A percentile compares a stretch with the other conserved stretches of the same genome.
Evolutionary conservation across 2,329 filamentous ascomycete genomes (phyloP).

Genomic region (Colletotrichum lentis): DNA sequence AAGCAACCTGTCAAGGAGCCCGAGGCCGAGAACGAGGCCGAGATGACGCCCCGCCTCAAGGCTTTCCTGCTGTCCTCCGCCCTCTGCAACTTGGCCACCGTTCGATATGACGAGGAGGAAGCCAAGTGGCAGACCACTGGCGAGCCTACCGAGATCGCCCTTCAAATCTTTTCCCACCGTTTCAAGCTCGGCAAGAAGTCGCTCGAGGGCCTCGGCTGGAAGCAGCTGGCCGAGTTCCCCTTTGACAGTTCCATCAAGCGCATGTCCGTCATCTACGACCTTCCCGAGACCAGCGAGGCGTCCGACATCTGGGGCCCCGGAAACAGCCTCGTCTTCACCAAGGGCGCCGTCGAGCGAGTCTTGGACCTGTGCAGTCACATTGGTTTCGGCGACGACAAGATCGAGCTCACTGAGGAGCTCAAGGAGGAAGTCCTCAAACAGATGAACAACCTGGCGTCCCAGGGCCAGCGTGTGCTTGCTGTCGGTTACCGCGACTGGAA

Average conservation of each 20-base stretch:
- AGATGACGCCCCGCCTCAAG: slow-evolving; percentile 59
- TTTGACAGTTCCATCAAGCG: slow-evolving; percentile 82
- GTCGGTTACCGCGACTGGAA: slow-evolving; percentile 71
- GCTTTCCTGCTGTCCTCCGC: slow-evolving; percentile 65
- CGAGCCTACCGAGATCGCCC: slow-evolving; percentile 78
- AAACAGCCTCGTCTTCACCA: slow-evolving; percentile 66
- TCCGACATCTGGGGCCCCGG: slow-evolving; percentile 50
- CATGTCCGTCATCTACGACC: slow-evolving; percentile 78
- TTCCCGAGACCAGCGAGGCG: slow-evolving; percentile 50
- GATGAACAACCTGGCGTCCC: slow-evolving; percentile 68
- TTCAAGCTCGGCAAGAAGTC: slow-evolving; percentile 67
- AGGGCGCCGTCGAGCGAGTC: slow-evolving; percentile 69
- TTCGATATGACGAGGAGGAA: slow-evolving; percentile 62
- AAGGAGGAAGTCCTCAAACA: slow-evolving; percentile 61
- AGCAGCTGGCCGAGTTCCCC: slow-evolving; percentile 74
- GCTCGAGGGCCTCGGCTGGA: slow-evolving; percentile 64
- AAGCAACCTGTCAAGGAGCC: slow-evolving; percentile 43
- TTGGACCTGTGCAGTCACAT: slow-evolving; percentile 63
- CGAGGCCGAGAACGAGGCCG: slow-evolving; percentile 50
- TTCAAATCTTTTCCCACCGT: slow-evolving; percentile 77
- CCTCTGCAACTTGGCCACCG: slow-evolving; percentile 72
- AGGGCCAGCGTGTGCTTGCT: slow-evolving; percentile 76
- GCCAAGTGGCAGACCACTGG: slow-evolving; percentile 72
- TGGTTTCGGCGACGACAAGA: slow-evolving; percentile 52
- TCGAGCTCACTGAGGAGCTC: slow-evolving; percentile 59